Evolutionary conservation across 2,329 filamentous ascomycete genomes (phyloP).

Genomic region (Pseudocercospora fuligena): DNA sequence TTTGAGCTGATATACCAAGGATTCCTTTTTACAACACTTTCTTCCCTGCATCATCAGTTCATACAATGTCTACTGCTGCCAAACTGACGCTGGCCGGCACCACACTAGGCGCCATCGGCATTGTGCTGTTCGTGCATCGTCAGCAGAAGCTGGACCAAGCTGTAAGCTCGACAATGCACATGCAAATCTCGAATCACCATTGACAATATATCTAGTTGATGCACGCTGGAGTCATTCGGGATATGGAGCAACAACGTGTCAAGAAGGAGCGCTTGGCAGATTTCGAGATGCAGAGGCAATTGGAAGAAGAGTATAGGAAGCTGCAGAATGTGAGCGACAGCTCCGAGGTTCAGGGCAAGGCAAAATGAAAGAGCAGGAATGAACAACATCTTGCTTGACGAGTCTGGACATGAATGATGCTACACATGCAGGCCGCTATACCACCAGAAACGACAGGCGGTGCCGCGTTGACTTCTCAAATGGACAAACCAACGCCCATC

Average conservation of each 20-base stretch:
- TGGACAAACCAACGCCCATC: neutral
- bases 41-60: neutral
- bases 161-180: slow-evolving; percentile 57
- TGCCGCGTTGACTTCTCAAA: neutral
- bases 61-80: slow-evolving; percentile 83
- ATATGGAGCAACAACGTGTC: slow-evolving; percentile 89
- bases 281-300: slow-evolving; percentile 84
- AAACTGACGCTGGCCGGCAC: slow-evolving; percentile 83
- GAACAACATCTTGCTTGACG: neutral
- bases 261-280: slow-evolving; percentile 91
- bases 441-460: neutral
- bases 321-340: slow-evolving; percentile 75
- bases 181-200: slow-evolving; percentile 1
- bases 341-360: slow-evolving; percentile 31
- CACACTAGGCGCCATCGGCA: slow-evolving; percentile 73
- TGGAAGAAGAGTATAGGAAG: slow-evolving; percentile 90
- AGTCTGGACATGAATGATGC: neutral
- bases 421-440: neutral
- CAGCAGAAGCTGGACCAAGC: slow-evolving; percentile 82
- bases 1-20: neutral
- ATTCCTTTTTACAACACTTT: slow-evolving; percentile 6
- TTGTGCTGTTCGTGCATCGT: slow-evolving; percentile 86
- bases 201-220: slow-evolving; percentile 68
- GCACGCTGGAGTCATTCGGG: slow-evolving; percentile 91
- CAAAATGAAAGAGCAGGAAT: slow-evolving; percentile 20